Base-by-base conservation (phyloP, 768 basidiomycete genomes). In the Pisolithus orientalis region DNA sequence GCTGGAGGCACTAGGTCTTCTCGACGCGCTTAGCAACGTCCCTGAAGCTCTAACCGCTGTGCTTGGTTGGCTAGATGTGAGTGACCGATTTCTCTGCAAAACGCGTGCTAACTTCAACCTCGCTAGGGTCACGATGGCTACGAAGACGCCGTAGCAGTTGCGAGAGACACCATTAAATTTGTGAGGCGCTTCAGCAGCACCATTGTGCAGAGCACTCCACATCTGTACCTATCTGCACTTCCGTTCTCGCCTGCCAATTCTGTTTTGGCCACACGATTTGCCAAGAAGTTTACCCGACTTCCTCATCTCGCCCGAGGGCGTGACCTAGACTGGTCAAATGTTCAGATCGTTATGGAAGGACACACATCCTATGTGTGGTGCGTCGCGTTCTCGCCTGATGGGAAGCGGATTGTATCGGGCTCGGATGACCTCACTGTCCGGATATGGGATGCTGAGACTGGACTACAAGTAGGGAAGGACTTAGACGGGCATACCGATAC, bases 221-320 rank as follows among this genome's bases (percentile, higher is more conserved):
- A 65, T 42, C 56, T 65, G 17, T 65, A 65, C 53, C n/a, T 65
- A 16, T 65, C 63, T 17, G 63, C 58, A 4, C 40, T 66, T 11
- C 60, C 63, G 32, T 63, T 66, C 46, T 37, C 56, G 28, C 64
- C 61, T 27, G 27, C 9, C 21, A 52, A 52, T 67, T 74, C 17
- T 57, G 62, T 37, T 63, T 65, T 59, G 59, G 52, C 52, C 13
- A 49, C 49, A 9, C 37, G 6, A 4, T 50, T 53, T 17, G 6
- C 28, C 5, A 16, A 9, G 24, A 50, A 14, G 3, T 43, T 43
- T 43, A 24, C 25, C 25, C 21, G 25, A 27, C 42, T 43, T 9
- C 42, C 42, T 27, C 21, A 43, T 21, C 42, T 43, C 5, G 42
- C 42, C 4, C 21, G 25, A 43, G 42, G 42, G 21, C 42, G 42